A percentile compares a stretch with the other conserved stretches of the same genome.
These are phyloP conservation scores for Buxus sempervirens DNA, from an alignment of 164 flowering plant genomes.

Conservation along the genomic window DNA sequence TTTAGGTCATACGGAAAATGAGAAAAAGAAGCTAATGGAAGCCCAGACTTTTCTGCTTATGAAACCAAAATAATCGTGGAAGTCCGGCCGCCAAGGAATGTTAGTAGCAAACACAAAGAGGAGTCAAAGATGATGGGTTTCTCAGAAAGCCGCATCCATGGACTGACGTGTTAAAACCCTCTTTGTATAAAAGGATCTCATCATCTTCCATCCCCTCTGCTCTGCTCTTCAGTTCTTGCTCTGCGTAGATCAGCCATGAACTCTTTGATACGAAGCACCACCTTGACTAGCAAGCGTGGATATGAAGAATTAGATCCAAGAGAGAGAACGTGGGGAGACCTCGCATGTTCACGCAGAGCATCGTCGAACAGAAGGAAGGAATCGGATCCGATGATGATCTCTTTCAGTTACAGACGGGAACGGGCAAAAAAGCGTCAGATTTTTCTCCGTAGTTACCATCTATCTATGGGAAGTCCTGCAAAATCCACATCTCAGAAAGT, in stretches of 20 bases:
- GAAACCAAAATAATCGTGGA: no score
- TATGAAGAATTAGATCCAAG: conserved; percentile 18
- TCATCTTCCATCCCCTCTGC: no score
- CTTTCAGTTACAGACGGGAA: conserved; percentile 32
- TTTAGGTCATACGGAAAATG: no score
- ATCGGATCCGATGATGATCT: conserved; percentile 11
- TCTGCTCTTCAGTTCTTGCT: no score
- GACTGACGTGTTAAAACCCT: no score
- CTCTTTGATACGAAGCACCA: conserved; percentile 21
- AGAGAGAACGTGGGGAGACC: background rate
- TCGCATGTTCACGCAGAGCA: conserved; percentile 4
- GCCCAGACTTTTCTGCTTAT: no score
- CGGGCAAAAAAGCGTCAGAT: conserved; percentile 37
- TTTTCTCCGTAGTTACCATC: conserved; percentile 36
- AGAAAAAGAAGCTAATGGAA: no score
- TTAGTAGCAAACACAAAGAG: no score
- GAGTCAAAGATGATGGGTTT: no score
- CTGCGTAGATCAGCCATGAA: conserved; percentile 8
- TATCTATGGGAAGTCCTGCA: conserved; percentile 16
- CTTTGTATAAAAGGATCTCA: no score
- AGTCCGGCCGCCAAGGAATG: no score
- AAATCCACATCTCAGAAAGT: conserved; percentile 7
- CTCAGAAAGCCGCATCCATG: no score
- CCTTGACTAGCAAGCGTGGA: conserved; percentile 11
- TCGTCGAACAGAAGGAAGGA: conserved; percentile 20